Percentiles rank a stretch among this genome's conserved stretches.
Conservation (phyloP, 2,329 filamentous ascomycete genomes). For the Talaromyces verruculosus region DNA sequence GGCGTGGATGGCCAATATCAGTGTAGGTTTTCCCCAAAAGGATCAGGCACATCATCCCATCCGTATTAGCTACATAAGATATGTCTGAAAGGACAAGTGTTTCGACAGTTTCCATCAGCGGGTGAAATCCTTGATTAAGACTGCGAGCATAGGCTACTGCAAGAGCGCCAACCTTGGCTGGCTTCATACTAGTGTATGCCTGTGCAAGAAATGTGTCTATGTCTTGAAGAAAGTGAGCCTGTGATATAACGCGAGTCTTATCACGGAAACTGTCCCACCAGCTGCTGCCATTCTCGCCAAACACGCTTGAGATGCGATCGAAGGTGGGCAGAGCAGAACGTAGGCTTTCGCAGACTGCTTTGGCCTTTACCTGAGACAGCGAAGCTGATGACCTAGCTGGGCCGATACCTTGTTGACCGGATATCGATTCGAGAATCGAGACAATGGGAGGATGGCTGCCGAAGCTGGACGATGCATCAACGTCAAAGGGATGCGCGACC, state of each 20-base stretch:
- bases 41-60: slow-evolving; percentile 8
- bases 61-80: not conserved
- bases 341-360: slow-evolving; percentile 1
- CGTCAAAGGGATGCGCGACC: not conserved
- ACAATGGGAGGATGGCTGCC: not conserved
- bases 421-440: not conserved
- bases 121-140: slow-evolving; percentile 1
- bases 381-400: slow-evolving; percentile 2
- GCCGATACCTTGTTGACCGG: not conserved
- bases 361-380: not conserved
- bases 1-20: slow-evolving; percentile 9
- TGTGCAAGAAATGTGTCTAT: not conserved
- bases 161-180: not conserved
- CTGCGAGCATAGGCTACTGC: slow-evolving; percentile 8
- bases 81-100: slow-evolving; percentile 3
- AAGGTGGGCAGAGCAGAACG: slow-evolving; percentile 4
- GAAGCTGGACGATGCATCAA: slow-evolving; percentile 1
- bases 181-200: slow-evolving; percentile 8
- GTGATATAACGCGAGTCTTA: slow-evolving; percentile 11
- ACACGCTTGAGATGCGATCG: not conserved
- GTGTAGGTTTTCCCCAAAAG: slow-evolving; percentile 9
- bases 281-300: not conserved
- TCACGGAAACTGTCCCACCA: slow-evolving; percentile 7
- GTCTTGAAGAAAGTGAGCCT: not conserved
- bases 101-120: slow-evolving; percentile 5